A percentile compares a stretch with the other conserved stretches of the same genome.
Conservation (phyloP, 352 stramenopile species). For the Phytophthora quininea region DNA sequence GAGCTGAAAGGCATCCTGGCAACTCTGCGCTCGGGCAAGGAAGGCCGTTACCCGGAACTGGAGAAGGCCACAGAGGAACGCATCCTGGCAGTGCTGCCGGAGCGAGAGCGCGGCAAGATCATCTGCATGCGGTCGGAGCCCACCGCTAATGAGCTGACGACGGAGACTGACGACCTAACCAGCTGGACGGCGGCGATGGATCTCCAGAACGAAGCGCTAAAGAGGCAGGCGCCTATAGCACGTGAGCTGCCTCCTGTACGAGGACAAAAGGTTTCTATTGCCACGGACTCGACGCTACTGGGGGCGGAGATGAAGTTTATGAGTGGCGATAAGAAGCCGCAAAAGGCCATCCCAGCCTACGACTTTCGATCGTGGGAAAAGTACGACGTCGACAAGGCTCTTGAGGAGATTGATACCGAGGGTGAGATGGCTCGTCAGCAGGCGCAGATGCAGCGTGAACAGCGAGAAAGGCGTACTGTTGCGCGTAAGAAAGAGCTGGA, state of each 20-base stretch:
- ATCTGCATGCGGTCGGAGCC: constrained; percentile 64
- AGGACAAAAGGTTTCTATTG: constrained; percentile 32
- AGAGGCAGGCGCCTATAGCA: constrained; percentile 34
- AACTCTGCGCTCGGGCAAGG: constrained; percentile 86
- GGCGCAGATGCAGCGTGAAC: constrained; percentile 36
- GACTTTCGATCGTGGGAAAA: constrained; percentile 94
- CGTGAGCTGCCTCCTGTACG: constrained; percentile 59
- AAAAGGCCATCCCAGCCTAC: constrained; percentile 81
- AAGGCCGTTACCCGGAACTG: constrained; percentile 90
- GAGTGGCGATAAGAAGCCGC: constrained; percentile 24
- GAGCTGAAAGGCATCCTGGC: constrained; percentile 89
- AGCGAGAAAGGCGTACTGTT: constrained; percentile 41
- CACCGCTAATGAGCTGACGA: constrained; percentile 55
- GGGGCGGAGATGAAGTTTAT: not conserved
- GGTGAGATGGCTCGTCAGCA: constrained; percentile 50
- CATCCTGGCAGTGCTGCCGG: constrained; percentile 80
- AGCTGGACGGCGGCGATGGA: constrained; percentile 72
- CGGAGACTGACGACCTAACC: constrained; percentile 65
- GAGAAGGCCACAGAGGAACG: constrained; percentile 81
- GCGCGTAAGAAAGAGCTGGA: constrained; percentile 61
- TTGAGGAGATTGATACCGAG: constrained; percentile 71
- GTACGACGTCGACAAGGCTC: constrained; percentile 87
- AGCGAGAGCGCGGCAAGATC: constrained; percentile 80
- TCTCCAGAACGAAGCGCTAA: constrained; percentile 54
- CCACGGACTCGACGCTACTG: constrained; percentile 8